A percentile compares a stretch with the other conserved stretches of the same genome.
Conservation (phyloP, 345 rosid genomes). For the Aquilaria sinensis region DNA sequence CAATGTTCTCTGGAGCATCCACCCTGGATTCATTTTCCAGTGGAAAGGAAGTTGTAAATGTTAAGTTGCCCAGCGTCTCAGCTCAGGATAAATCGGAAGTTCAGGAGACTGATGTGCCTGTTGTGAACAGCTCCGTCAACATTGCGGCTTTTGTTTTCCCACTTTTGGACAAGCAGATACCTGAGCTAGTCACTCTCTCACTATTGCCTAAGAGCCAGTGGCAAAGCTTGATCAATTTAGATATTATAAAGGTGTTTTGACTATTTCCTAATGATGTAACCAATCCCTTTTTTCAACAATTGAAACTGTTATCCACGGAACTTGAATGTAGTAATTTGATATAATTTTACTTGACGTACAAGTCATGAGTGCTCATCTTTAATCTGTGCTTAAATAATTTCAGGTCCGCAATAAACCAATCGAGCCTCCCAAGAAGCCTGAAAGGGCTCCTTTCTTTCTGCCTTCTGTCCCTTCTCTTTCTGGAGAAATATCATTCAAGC, state of each 20-base stretch:
- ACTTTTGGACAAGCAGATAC: conserved; percentile 52
- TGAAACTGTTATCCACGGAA: too few species aligned
- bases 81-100: conserved; percentile 43
- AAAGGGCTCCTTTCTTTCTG: conserved; percentile 86
- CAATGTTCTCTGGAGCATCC: conserved; percentile 72
- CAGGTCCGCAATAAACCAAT: conserved; percentile 87
- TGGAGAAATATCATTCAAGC: conserved; percentile 74
- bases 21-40: conserved; percentile 64
- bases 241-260: conserved; percentile 73
- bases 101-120: conserved; percentile 37
- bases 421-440: conserved; percentile 90
- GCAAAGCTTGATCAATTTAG: conserved; percentile 94
- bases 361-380: neutral
- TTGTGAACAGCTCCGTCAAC: conserved; percentile 20
- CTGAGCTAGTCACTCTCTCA: conserved; percentile 88
- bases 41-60: conserved; percentile 65
- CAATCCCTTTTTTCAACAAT: too few species aligned
- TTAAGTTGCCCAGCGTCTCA: conserved; percentile 78
- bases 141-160: conserved; percentile 25
- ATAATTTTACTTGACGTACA: neutral
- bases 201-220: conserved; percentile 92
- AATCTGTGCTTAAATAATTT: neutral
- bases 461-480: conserved; percentile 83
- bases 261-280: neutral
- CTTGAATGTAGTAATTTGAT: too few species aligned